Evolutionary conservation across 2,329 filamentous ascomycete species (phyloP).

Genomic region (Tetracladium maxilliforme): DNA sequence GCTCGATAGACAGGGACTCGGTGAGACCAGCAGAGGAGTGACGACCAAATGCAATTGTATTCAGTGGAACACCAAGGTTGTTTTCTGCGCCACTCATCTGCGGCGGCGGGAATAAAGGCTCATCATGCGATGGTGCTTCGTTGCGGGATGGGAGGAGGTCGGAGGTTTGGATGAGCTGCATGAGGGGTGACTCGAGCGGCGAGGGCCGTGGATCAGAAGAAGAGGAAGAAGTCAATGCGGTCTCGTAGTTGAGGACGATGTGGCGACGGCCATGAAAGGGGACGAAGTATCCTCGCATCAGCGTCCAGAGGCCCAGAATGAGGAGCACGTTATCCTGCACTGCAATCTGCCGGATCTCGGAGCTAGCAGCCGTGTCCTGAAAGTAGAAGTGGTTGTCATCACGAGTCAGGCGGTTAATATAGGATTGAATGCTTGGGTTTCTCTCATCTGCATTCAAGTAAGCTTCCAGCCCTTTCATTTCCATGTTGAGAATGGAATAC

Average conservation of each 20-base stretch:
- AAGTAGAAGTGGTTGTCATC: no score
- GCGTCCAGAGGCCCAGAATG: slow-evolving; percentile 2
- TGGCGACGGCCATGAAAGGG: slow-evolving; percentile 1
- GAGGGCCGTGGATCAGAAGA: not conserved
- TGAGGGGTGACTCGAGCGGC: not conserved
- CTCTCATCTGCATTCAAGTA: no score
- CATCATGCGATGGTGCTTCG: slow-evolving; percentile 1
- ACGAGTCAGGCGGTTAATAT: no score
- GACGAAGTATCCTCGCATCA: slow-evolving; percentile 1
- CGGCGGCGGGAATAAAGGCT: slow-evolving; percentile 1
- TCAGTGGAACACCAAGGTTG: not conserved
- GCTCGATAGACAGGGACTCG: slow-evolving; percentile 2
- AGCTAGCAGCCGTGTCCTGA: no score
- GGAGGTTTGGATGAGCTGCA: slow-evolving; percentile 1
- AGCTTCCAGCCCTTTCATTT: no score
- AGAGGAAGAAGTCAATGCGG: slow-evolving; percentile 1
- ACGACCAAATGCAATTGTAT: slow-evolving; percentile 1
- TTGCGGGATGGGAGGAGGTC: no score
- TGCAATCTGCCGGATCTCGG: no score
- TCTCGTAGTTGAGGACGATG: slow-evolving; percentile 1
- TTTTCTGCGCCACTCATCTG: not conserved
- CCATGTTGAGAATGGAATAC: no score
- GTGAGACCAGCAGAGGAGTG: slow-evolving; percentile 1
- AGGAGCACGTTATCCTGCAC: slow-evolving; percentile 1
- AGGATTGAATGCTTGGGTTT: no score